Evolutionary conservation across 305 asterid genomes (phyloP), one percentile per base, ranked within the genome.

Genomic region (Monarda citriodora): DNA sequence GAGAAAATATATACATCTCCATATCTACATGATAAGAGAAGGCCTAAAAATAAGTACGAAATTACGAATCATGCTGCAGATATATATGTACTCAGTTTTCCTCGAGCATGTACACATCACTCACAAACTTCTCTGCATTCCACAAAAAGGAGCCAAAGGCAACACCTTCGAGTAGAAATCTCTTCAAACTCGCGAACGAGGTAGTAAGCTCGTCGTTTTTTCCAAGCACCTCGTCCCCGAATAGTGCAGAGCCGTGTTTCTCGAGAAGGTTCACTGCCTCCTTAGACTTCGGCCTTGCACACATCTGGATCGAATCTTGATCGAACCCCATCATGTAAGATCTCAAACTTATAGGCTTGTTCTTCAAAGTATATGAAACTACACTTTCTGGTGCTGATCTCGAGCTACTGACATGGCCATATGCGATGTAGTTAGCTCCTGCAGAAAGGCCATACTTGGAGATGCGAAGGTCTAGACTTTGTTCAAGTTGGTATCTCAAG

Each of bases 121-220:
- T 72, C 59, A 87, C 74, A 22, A 60, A 71, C 40, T 75, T 79
- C 49, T 94, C 99, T 1, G 86, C 64, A 3, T 84, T 96, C 91
- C 92, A 88, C 3, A 94, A 70, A 73, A 84, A 94, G 12, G 79
- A 80, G 42, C 97, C 97, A 48, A 94, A 90, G n/a, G 95, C 99
- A 56, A 90, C 82, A 38, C 82, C 99, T 77, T 90, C 99, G 53
- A 90, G 69, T 41, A 84, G 82, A 57, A 86, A 73, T 70, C 97
- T 88, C 88, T 88, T 94, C 61, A 94, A 57, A 56, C 92, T 85
- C 5, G 86, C 96, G 41, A 77, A 82, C 12, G 99, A 93, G 9
- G 90, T 85, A n/a, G 56, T 74, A 64, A 93, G 78, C 18, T 63
- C 71, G 21, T 82, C 95, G 7, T 73, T 67, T 1, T 18, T 68